Evolutionary conservation across 2,329 filamentous ascomycete genomes (phyloP), one percentile per base, ranked within the genome.

Genomic region (Claviceps spartinae): DNA sequence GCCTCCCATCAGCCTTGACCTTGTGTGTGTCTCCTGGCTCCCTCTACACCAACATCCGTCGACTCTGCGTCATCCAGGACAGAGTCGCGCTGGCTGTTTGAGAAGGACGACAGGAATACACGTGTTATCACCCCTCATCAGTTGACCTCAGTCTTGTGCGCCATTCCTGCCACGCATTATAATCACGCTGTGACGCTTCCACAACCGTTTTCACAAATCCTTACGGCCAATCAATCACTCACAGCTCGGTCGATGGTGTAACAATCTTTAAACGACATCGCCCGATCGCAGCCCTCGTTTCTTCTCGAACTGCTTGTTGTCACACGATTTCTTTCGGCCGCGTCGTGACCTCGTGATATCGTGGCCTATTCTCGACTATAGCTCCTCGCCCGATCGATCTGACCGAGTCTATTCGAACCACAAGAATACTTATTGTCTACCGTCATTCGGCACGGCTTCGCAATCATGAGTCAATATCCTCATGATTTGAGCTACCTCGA

Each of bases 401-500:
- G 45, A 22, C 34, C 30, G 30, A 45, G 41, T 43, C 18, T 14
- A 43, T 4, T 30, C 36, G 20, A 36, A 24, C 57, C 59, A 58
- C 58, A 61, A 57, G 52, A 57, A 53, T 58, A 59, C 62, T 57
- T 57, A 52, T 48, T 52, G 47, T 54, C 52, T 58, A 52, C 44
- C 58, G 56, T 54, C 51, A 56, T 56, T 55, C 57, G 58, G 55
- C 54, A 51, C 45, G 42, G 22, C 45, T 40, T 44, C 22, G 43
- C 36, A 45, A 65, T 55, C 50, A 70, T 70, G 67, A 65, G 63
- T 59, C 76, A 78, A 63, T 76, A 76, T 63, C 67, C 64, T 52
- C 72, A 76, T 66, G 82, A 86, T 55, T 81, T 85, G 76, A 60
- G 65, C 52, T 89, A 87, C 72, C 81, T 86, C 70, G 83, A 87